Evolutionary conservation across 1,284 basidiomycete genomes (phyloP).

Genomic region (Amylostereum areolatum): DNA sequence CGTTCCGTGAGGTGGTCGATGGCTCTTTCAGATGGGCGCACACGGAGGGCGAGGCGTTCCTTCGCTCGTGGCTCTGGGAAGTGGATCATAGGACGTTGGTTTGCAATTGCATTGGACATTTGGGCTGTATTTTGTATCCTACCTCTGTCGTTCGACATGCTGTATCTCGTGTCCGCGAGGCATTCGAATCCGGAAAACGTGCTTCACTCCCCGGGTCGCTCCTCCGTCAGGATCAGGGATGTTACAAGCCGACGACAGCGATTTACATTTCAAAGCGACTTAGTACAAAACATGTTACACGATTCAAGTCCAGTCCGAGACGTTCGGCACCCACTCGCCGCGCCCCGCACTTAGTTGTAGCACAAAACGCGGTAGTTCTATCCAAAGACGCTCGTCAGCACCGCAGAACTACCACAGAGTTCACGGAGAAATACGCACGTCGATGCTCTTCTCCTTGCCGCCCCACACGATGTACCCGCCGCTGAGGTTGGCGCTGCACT

Average conservation of each 20-base stretch:
- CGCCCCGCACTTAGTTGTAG: conserved; percentile 20
- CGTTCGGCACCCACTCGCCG: neutral
- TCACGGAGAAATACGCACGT: conserved; percentile 23
- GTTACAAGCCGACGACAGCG: neutral
- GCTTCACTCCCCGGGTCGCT: too few species aligned
- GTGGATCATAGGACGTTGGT: too few species aligned
- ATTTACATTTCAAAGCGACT: neutral
- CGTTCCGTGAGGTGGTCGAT: neutral
- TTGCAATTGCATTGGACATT: too few species aligned
- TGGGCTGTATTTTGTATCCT: too few species aligned
- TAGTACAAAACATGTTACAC: neutral
- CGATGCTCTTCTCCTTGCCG: conserved; percentile 40
- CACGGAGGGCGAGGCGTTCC: too few species aligned
- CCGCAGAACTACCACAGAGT: neutral
- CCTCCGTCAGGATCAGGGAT: too few species aligned
- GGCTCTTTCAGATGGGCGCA: too few species aligned
- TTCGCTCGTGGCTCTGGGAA: too few species aligned
- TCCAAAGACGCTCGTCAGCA: neutral
- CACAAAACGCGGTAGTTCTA: conserved; percentile 41
- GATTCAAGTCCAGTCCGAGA: too few species aligned
- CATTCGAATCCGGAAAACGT: too few species aligned
- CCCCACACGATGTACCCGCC: conserved; percentile 51
- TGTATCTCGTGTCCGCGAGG: too few species aligned
- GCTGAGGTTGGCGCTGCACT: conserved; percentile 49
- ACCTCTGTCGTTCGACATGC: too few species aligned